Evolutionary conservation across 345 rosid genomes (phyloP).

Genomic region (Populus alba): DNA sequence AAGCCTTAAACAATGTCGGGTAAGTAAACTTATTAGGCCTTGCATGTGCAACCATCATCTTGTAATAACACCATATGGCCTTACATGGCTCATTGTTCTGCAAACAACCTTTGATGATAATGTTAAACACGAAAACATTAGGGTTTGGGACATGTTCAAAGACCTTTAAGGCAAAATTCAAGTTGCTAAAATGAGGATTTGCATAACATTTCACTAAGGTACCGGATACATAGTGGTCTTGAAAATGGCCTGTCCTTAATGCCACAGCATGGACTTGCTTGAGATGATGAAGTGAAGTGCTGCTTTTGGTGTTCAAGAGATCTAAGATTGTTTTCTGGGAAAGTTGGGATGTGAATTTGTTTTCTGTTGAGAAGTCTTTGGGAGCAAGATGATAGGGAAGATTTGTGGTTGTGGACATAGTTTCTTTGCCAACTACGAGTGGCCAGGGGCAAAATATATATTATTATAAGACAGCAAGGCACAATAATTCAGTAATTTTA

Average conservation of each 20-base stretch:
- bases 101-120: slow-evolving; percentile 30
- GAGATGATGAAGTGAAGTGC: slow-evolving; percentile 28
- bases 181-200: slow-evolving; percentile 22
- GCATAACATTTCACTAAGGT: slow-evolving; percentile 38
- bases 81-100: slow-evolving; percentile 28
- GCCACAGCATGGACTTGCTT: slow-evolving; percentile 37
- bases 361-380: slow-evolving; percentile 5
- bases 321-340: slow-evolving; percentile 32
- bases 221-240: slow-evolving; percentile 46
- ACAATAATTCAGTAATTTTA: too few relatives aligned
- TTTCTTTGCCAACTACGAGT: slow-evolving; percentile 11
- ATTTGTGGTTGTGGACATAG: slow-evolving; percentile 15
- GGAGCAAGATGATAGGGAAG: slow-evolving; percentile 21
- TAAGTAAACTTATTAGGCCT: slow-evolving; percentile 48
- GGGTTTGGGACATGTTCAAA: slow-evolving; percentile 32
- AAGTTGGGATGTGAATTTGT: slow-evolving; percentile 21
- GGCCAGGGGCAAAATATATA: background rate
- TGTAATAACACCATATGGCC: slow-evolving; percentile 24
- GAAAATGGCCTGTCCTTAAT: slow-evolving; percentile 36
- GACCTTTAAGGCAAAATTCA: slow-evolving; percentile 30
- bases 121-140: slow-evolving; percentile 47
- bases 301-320: slow-evolving; percentile 32
- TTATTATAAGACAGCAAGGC: too few relatives aligned
- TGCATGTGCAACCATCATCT: slow-evolving; percentile 31
- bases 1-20: slow-evolving; percentile 45